These are phyloP conservation scores for Podosphaera fusca DNA, from an alignment of 2,329 filamentous ascomycete genomes.

Conservation along the genomic window DNA sequence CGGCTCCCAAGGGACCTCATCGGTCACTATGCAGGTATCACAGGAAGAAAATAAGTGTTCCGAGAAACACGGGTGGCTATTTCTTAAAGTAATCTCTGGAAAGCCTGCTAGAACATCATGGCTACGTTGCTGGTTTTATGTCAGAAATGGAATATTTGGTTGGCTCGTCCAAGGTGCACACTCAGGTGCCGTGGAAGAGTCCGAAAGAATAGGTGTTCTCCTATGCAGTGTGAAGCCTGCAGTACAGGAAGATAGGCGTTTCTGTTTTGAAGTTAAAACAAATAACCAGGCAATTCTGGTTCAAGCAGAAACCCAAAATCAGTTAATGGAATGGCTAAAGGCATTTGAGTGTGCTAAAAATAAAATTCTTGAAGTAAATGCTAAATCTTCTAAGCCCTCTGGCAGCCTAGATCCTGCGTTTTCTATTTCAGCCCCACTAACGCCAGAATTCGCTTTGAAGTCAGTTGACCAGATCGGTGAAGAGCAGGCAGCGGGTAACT, in stretches of 20 bases:
- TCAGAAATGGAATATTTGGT: conserved; percentile 87
- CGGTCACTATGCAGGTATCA: conserved; percentile 20
- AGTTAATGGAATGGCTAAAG: conserved; percentile 86
- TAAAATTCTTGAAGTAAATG: conserved; percentile 58
- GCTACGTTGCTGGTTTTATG: conserved; percentile 85
- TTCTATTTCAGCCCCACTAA: conserved; percentile 68
- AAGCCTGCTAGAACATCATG: conserved; percentile 81
- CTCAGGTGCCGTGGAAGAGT: conserved; percentile 71
- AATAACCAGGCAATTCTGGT: conserved; percentile 77
- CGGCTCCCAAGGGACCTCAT: conserved; percentile 43
- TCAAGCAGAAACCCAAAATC: conserved; percentile 76
- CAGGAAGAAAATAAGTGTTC: conserved; percentile 26
- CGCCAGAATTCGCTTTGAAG: conserved; percentile 78
- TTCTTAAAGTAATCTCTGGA: conserved; percentile 55
- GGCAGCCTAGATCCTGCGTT: conserved; percentile 53
- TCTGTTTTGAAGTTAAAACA: conserved; percentile 97
- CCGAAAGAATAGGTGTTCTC: conserved; percentile 84
- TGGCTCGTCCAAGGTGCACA: conserved; percentile 69
- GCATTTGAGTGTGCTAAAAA: conserved; percentile 89
- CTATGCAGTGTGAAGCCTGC: conserved; percentile 84
- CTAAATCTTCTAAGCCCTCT: conserved; percentile 19
- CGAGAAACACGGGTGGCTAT: conserved; percentile 93
- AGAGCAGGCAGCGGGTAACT: conserved; percentile 20
- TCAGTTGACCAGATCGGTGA: conserved; percentile 31
- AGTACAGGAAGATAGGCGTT: conserved; percentile 76